Evolutionary conservation across 148 eudicot genomes (phyloP).

Genomic region (Heliosperma pusillum): DNA sequence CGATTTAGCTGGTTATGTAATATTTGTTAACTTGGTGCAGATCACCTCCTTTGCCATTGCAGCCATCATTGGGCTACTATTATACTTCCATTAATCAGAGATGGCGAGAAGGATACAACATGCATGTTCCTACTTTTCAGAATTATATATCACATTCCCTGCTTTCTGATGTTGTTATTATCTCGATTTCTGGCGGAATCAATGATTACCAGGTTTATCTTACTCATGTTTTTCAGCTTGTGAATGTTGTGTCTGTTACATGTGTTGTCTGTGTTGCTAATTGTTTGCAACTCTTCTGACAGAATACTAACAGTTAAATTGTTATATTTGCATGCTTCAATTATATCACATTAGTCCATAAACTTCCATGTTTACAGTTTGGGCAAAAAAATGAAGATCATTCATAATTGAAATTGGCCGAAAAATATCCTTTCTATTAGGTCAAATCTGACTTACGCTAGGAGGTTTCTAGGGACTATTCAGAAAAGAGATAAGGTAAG

Average conservation of each 20-base stretch:
- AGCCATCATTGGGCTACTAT: constrained; percentile 91
- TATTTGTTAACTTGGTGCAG: constrained; percentile 43
- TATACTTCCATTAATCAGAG: constrained; percentile 65
- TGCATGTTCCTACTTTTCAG: constrained; percentile 51
- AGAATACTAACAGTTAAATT: too few species aligned
- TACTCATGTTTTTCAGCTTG: not conserved
- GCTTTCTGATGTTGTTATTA: constrained; percentile 65
- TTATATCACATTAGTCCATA: too few species aligned
- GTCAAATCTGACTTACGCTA: too few species aligned
- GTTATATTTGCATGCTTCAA: too few species aligned
- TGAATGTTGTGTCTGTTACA: constrained; percentile 2
- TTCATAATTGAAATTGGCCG: too few species aligned
- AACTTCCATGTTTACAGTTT: too few species aligned
- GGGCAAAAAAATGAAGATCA: too few species aligned
- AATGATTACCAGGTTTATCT: constrained; percentile 86
- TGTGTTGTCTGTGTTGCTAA: too few species aligned
- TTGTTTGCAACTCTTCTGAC: not conserved
- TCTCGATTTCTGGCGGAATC: constrained; percentile 89
- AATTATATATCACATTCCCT: constrained; percentile 45
- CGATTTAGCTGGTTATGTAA: constrained; percentile 13
- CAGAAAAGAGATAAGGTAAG: too few species aligned
- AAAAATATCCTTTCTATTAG: too few species aligned
- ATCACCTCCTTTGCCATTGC: constrained; percentile 85
- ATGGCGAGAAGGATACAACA: constrained; percentile 83
- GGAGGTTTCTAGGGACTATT: too few species aligned